phyloP scores from a whole-genome alignment of 1,284 basidiomycete genomes.

The Veloboletus limbatus region DNA sequence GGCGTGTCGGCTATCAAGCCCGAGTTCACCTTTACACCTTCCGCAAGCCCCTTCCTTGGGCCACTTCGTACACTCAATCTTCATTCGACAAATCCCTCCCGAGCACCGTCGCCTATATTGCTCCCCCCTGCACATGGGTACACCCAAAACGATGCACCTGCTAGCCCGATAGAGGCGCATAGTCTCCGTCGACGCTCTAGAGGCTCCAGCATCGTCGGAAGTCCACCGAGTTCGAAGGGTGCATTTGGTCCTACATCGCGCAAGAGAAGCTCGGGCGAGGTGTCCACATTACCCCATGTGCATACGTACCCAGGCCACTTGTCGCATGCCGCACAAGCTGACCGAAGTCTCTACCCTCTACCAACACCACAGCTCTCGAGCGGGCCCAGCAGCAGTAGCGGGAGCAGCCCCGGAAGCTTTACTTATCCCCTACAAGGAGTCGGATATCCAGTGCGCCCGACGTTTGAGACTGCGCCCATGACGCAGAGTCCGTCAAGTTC shows the following conservation, averaged over 20 bases:
- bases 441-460: constrained; percentile 20
- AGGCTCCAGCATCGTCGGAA: constrained; percentile 38
- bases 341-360: constrained; percentile 38
- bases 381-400: constrained; percentile 56
- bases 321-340: constrained; percentile 28
- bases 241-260: constrained; percentile 26
- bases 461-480: constrained; percentile 23
- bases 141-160: constrained; percentile 22
- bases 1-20: constrained; percentile 25
- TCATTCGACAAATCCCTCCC: constrained; percentile 61
- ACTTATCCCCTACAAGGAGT: constrained; percentile 30
- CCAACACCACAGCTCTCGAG: constrained; percentile 61
- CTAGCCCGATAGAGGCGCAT: constrained; percentile 37
- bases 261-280: constrained; percentile 33
- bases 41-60: constrained; percentile 82
- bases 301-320: constrained; percentile 35
- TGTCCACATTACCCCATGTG: constrained; percentile 30
- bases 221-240: constrained; percentile 38
- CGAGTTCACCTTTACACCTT: constrained; percentile 51
- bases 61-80: constrained; percentile 75
- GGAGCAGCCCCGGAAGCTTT: constrained; percentile 51
- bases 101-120: constrained; percentile 65
- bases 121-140: constrained; percentile 49
- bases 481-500: constrained; percentile 32
- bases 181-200: constrained; percentile 23